Evolutionary conservation across 2,329 filamentous ascomycete species (phyloP).

Genomic region (Drechslerella coelobrocha): DNA sequence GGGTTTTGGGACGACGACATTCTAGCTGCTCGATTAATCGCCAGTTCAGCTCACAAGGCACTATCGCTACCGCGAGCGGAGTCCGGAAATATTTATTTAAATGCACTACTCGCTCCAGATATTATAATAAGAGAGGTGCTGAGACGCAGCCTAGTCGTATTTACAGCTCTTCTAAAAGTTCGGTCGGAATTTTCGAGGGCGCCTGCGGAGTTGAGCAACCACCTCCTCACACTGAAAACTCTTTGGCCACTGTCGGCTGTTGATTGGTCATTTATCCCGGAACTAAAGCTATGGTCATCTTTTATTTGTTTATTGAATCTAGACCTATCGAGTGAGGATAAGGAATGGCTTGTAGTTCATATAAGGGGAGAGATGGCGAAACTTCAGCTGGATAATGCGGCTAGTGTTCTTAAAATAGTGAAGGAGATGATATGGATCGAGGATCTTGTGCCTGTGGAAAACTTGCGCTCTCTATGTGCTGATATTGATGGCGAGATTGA

Average conservation of each 20-base stretch:
- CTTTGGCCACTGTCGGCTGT: conserved; percentile 7
- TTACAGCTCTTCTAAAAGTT: conserved; percentile 20
- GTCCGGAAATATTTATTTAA: conserved; percentile 14
- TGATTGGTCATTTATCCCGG: conserved; percentile 17
- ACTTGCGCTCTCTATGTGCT: conserved; percentile 10
- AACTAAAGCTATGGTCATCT: conserved; percentile 18
- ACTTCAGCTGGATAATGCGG: conserved; percentile 10
- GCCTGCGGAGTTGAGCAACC: conserved; percentile 8
- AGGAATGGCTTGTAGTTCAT: conserved; percentile 13
- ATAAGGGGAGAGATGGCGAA: conserved; percentile 20
- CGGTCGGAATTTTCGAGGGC: conserved; percentile 17
- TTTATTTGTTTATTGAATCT: conserved; percentile 21
- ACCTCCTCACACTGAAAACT: conserved; percentile 6
- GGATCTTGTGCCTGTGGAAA: conserved; percentile 13
- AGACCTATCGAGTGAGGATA: conserved; percentile 9
- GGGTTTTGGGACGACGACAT: conserved; percentile 27
- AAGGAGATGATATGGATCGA: conserved; percentile 24
- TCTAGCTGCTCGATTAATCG: conserved; percentile 17
- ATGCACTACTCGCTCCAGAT: conserved; percentile 12
- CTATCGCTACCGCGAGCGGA: conserved; percentile 16
- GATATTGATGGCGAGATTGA: conserved; percentile 18
- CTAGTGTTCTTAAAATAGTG: conserved; percentile 15
- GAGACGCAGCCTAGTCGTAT: conserved; percentile 16
- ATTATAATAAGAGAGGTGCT: conserved; percentile 21
- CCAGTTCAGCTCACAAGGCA: conserved; percentile 12